These are phyloP conservation scores for Schwanniomyces sp. DNA, from an alignment of 805 yeast genomes.

Conservation along the genomic window DNA sequence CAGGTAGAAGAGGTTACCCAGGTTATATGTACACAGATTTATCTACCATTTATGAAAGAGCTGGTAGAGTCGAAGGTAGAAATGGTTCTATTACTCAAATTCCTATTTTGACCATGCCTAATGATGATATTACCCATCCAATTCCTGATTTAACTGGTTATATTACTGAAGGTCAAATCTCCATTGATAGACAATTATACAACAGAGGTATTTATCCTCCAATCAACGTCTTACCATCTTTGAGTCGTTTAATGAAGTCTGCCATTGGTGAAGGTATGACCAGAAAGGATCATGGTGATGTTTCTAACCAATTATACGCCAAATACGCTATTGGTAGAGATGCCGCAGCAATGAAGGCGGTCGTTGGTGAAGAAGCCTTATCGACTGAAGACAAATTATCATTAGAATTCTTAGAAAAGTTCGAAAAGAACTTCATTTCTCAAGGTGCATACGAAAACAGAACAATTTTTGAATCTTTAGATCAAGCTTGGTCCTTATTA, in stretches of 20 bases:
- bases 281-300: slow-evolving; percentile 99
- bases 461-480: slow-evolving; percentile 90
- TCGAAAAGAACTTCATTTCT: slow-evolving; percentile 90
- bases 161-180: slow-evolving; percentile 98
- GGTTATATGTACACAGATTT: slow-evolving; percentile 99
- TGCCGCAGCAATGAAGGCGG: slow-evolving; percentile 99
- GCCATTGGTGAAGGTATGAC: slow-evolving; percentile 99
- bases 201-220: slow-evolving; percentile 99
- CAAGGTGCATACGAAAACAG: slow-evolving; percentile 98
- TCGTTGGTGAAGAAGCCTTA: slow-evolving; percentile 99
- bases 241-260: slow-evolving; percentile 97
- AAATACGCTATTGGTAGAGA: slow-evolving; percentile 99
- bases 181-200: slow-evolving; percentile 91
- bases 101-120: slow-evolving; percentile 99
- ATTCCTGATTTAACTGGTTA: slow-evolving; percentile 99
- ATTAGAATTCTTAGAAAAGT: slow-evolving; percentile 95
- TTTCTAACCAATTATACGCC: slow-evolving; percentile 97
- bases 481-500: slow-evolving; percentile 96
- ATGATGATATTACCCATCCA: slow-evolving; percentile 99
- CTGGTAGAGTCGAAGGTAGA: slow-evolving; percentile 99
- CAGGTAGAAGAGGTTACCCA: slow-evolving; percentile 99
- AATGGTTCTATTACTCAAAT: slow-evolving; percentile 99
- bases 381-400: slow-evolving; percentile 97
- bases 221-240: slow-evolving; percentile 94
- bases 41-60: slow-evolving; percentile 98